A percentile compares a stretch with the other conserved stretches of the same genome.
Evolutionary conservation across 2,329 filamentous ascomycete species (phyloP).

Genomic region (Stemphylium vesicarium): DNA sequence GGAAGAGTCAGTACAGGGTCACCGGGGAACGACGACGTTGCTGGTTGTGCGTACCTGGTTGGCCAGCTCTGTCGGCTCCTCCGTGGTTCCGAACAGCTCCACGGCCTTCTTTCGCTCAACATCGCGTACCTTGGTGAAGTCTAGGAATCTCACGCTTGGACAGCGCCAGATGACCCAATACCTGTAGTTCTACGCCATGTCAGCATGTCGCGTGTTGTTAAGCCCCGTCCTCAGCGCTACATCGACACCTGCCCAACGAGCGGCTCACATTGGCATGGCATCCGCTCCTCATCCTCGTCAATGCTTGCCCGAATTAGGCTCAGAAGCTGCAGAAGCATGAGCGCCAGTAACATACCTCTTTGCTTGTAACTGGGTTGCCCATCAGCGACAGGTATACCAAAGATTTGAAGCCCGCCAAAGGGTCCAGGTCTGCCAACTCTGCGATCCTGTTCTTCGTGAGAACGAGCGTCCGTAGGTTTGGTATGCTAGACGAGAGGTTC

Average conservation of each 20-base stretch:
- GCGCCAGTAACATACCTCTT: constrained; percentile 69
- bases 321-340: constrained; percentile 2
- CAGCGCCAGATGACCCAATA: constrained; percentile 90
- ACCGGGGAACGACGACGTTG: neutral
- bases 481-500: constrained; percentile 74
- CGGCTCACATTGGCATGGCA: neutral
- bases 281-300: constrained; percentile 10
- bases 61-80: constrained; percentile 81
- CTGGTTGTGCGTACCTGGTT: constrained; percentile 17
- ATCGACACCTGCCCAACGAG: neutral
- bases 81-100: constrained; percentile 81
- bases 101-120: constrained; percentile 76
- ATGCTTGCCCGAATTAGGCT: constrained; percentile 28
- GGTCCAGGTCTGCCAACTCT: constrained; percentile 87
- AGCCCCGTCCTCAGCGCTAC: neutral
- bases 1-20: constrained; percentile 34
- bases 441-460: constrained; percentile 81
- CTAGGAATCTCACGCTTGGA: constrained; percentile 84
- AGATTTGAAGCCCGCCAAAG: constrained; percentile 70
- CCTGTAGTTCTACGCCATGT: constrained; percentile 75
- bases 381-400: constrained; percentile 81
- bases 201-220: constrained; percentile 6
- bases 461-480: constrained; percentile 81
- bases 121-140: constrained; percentile 90
- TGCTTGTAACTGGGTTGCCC: constrained; percentile 89